These are phyloP conservation scores for Letharia lupina DNA, from an alignment of 495 filamentous ascomycete species.

Conservation along the genomic window DNA sequence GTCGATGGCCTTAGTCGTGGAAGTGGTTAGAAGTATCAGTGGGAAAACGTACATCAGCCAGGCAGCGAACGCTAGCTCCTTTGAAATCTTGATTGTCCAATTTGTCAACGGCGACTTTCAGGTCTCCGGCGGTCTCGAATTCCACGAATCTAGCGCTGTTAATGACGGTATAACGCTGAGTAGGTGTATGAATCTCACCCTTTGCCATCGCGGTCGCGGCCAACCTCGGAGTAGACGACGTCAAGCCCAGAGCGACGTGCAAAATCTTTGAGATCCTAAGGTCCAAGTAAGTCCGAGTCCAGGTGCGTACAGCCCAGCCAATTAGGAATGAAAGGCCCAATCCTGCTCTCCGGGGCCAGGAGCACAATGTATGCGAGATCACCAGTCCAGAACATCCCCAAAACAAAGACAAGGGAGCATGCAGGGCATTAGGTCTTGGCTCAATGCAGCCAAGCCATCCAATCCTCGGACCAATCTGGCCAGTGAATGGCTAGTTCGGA, in stretches of 20 bases:
- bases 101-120: constrained; percentile 85
- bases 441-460: constrained; percentile 8
- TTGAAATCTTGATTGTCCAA: constrained; percentile 90
- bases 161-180: constrained; percentile 18
- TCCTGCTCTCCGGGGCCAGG: constrained; percentile 21
- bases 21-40: constrained; percentile 19
- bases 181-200: constrained; percentile 55
- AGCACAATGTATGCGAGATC: constrained; percentile 21
- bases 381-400: constrained; percentile 10
- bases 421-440: not conserved
- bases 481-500: constrained; percentile 3
- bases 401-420: constrained; percentile 13
- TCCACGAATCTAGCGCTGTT: constrained; percentile 74
- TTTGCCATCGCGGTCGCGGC: constrained; percentile 83
- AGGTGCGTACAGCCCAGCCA: constrained; percentile 28
- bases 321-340: constrained; percentile 30
- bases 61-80: constrained; percentile 69
- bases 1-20: constrained; percentile 38
- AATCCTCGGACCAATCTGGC: constrained; percentile 6
- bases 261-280: constrained; percentile 99
- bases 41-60: constrained; percentile 65
- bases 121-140: constrained; percentile 84
- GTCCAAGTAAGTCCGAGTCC: constrained; percentile 52
- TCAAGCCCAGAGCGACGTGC: constrained; percentile 93
- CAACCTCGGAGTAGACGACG: constrained; percentile 96